Base-by-base conservation (phyloP, 2,329 filamentous ascomycete genomes). In the Aspergillus tamarii region DNA sequence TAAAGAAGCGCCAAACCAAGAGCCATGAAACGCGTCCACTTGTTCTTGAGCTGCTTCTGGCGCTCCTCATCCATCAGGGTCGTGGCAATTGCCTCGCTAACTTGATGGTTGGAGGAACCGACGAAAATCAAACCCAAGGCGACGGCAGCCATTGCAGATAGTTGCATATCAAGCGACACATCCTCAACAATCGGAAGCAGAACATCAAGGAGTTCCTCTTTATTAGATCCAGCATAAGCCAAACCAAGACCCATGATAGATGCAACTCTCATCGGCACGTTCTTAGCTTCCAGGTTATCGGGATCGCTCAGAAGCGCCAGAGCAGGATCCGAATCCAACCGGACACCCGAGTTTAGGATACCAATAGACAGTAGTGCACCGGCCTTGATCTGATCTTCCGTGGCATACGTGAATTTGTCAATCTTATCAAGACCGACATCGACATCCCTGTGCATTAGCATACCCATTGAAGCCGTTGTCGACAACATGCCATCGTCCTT, bases 401-500 rank as follows among this genome's bases (percentile, higher is more conserved):
- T 82, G 0, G 90, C 88, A 72, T 97, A 96, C 2, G 93, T 97
- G 82, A 93, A 99, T 76, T 91, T 93, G 79, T 99, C 94, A 71
- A 98, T 93, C 81, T 93, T 94, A 77, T 97, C 93, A 60, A 99
- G 83, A 61, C 94, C 95, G 69, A 88, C 89, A 74, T 98, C 94
- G 26, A 97, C 90, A 74, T 99, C 94, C 92, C 95, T 97, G 73
- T 96, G 87, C 76, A 97, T 84, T 21, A 99, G 84, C 72, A 95
- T 94, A 74, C 95, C 95, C 70, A 97, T 82, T 0, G 95, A 98
- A 5, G 96, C 96, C 45, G 96, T 91, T 0, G 94, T 97, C 1
- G 95, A 98, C 80, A 97, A 86, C 93, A 97, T 97, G 67, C 95
- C 95, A 73, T 97, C 94, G 48, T 96, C 93, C 81, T 99, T 99